Evolutionary conservation across 1,284 basidiomycete species (phyloP), one percentile per base, ranked within the genome.

Genomic region (Microbotryum intermedium): DNA sequence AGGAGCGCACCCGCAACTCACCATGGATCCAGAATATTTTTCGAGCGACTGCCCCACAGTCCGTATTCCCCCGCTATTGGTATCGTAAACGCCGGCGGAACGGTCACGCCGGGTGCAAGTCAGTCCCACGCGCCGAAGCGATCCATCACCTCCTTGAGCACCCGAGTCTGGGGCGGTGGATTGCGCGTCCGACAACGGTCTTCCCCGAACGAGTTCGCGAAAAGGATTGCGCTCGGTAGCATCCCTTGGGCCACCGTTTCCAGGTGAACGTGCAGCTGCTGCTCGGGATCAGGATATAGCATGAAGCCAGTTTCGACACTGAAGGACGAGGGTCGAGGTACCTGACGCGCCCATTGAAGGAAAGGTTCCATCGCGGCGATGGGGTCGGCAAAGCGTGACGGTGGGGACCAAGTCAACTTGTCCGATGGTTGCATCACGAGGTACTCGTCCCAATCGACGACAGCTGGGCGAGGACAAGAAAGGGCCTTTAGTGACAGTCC

Each of bases 31-130:
- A 30, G 10, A 10, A 30, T 30, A 5, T 30, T 30, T 10, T 30
- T 30, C 29, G 29, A 30, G 6, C 29, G 29, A 30, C 6, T 10
- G 29, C 29, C 29, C 29, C 29, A 30, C 6, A 30, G 29, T 30
- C 6, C 29, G 10, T 30, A 30, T 30, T 30, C 29, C 29, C 29
- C 29, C 29, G 29, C 29, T 5, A 30, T 30, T 10, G 29, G 29
- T 30, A 30, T 10, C 29, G 29, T 10, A 30, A 30, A 30, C 29
- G 29, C 29, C 5, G 29, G 5, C 29, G 29, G 29, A 30, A 30
- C 29, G 10, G 10, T 30, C 29, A 30, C 29, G 10, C 29, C 29
- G 57, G 50, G 47, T 59, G 61, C 58, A 55, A 47, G 29, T 34
- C 28, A 28, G 48, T 48, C 46, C 45, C 47, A 30, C n/a, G 34